Conservation (phyloP, 139 green algal genomes). For the Closterium sp. region DNA sequence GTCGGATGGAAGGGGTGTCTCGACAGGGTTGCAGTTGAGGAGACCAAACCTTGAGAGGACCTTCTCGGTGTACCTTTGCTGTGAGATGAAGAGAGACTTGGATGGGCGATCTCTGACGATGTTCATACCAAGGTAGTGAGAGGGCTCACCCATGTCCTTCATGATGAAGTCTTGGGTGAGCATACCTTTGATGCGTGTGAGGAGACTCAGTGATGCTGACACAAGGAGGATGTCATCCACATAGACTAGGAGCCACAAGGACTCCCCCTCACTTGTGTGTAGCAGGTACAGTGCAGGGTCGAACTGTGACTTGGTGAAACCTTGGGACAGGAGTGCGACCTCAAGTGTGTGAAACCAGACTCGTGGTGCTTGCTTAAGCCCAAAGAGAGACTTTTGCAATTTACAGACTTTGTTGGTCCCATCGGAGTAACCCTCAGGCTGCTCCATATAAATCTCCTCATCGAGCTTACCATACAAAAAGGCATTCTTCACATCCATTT, state of each 20-base stretch:
- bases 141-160: not conserved
- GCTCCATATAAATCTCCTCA: slow-evolving; percentile 27
- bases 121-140: not conserved
- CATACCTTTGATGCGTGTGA: not conserved
- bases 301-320: not conserved
- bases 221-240: not conserved
- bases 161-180: not conserved
- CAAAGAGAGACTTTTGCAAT: not conserved
- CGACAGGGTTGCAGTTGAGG: not conserved
- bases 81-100: not conserved
- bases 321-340: not conserved
- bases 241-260: not conserved
- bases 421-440: not conserved
- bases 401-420: not conserved
- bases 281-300: not conserved
- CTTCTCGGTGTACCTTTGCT: not conserved
- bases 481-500: slow-evolving; percentile 38
- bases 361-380: not conserved
- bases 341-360: not conserved
- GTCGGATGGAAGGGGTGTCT: not conserved
- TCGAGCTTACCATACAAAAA: slow-evolving; percentile 39
- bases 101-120: not conserved
- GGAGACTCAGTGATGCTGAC: not conserved
- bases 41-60: not conserved
- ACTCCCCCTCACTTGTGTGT: not conserved